phyloP scores from a whole-genome alignment of 2,329 filamentous ascomycete genomes.

The Phialophora macrospora region DNA sequence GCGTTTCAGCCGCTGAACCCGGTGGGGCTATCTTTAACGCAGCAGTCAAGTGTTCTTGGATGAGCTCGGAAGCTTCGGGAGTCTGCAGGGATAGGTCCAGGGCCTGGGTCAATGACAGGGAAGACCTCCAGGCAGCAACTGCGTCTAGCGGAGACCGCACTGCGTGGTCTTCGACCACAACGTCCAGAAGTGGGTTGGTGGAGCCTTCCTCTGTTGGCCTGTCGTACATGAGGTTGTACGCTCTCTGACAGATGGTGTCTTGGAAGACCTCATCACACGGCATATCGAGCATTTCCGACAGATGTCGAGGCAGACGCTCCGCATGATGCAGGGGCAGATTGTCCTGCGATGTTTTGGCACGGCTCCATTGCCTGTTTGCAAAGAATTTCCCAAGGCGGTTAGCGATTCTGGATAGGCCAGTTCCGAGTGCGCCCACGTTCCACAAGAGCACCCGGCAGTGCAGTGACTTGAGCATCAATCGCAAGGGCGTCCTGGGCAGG shows the following conservation, averaged over 20 bases:
- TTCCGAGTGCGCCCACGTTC: conserved; percentile 70
- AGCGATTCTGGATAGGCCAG: conserved; percentile 67
- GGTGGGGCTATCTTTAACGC: conserved; percentile 77
- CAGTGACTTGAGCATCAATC: conserved; percentile 88
- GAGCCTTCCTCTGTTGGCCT: conserved; percentile 69
- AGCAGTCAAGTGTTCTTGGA: conserved; percentile 64
- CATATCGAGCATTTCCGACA: conserved; percentile 74
- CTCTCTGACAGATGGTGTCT: conserved; percentile 77
- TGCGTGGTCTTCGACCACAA: conserved; percentile 81
- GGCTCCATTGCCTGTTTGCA: conserved; percentile 77
- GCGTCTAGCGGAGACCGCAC: conserved; percentile 88
- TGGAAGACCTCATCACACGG: conserved; percentile 83
- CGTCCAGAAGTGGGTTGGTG: conserved; percentile 74
- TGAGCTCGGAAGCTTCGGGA: conserved; percentile 50
- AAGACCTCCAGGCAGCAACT: conserved; percentile 89
- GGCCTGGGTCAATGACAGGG: conserved; percentile 70
- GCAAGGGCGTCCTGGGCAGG: conserved; percentile 77
- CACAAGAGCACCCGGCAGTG: conserved; percentile 89
- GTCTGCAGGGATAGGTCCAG: conserved; percentile 65
- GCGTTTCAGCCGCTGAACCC: conserved; percentile 70
- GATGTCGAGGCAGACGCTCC: conserved; percentile 75
- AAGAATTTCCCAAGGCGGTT: conserved; percentile 74
- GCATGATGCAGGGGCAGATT: conserved; percentile 58
- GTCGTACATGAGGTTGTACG: conserved; percentile 90
- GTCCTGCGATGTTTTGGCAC: conserved; percentile 45